phyloP scores from a whole-genome alignment of 805 yeast genomes.

The Lachancea lanzarotensis region DNA sequence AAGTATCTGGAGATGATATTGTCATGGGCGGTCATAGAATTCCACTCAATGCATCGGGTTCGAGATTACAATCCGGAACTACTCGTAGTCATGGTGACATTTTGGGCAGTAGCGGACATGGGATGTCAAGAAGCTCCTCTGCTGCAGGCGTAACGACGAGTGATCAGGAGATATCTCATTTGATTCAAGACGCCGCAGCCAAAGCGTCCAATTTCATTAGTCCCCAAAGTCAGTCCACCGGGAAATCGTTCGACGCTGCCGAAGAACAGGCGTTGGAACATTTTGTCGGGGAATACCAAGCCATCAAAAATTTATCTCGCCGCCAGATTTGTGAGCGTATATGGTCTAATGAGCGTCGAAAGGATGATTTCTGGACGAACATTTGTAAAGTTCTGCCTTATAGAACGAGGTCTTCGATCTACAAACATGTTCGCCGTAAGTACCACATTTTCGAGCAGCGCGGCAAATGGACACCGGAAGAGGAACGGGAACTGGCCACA shows the following conservation, averaged over 20 bases:
- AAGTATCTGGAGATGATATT: slow-evolving; percentile 12
- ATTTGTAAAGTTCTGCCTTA: slow-evolving; percentile 74
- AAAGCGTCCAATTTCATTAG: slow-evolving; percentile 36
- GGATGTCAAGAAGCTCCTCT: background rate
- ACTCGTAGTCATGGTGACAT: background rate
- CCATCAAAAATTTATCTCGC: slow-evolving; percentile 53
- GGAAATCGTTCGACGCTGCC: slow-evolving; percentile 28
- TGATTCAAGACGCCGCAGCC: slow-evolving; percentile 39
- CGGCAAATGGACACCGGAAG: slow-evolving; percentile 85
- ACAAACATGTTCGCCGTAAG: slow-evolving; percentile 85
- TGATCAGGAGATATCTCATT: slow-evolving; percentile 35
- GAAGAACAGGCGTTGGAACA: slow-evolving; percentile 72
- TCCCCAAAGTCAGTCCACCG: slow-evolving; percentile 28
- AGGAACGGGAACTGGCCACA: slow-evolving; percentile 60
- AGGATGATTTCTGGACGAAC: slow-evolving; percentile 86
- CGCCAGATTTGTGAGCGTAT: slow-evolving; percentile 73
- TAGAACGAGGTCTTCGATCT: slow-evolving; percentile 81
- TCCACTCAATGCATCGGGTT: background rate
- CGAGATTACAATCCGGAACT: background rate
- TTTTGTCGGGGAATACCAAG: slow-evolving; percentile 64
- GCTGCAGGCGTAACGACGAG: slow-evolving; percentile 2
- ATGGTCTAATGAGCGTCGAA: slow-evolving; percentile 79
- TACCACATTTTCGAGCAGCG: slow-evolving; percentile 83
- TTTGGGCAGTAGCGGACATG: background rate
- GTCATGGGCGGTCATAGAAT: slow-evolving; percentile 2